Base-by-base conservation (phyloP, 2,329 filamentous ascomycete genomes). In the Neofusicoccum kwambonambiense region DNA sequence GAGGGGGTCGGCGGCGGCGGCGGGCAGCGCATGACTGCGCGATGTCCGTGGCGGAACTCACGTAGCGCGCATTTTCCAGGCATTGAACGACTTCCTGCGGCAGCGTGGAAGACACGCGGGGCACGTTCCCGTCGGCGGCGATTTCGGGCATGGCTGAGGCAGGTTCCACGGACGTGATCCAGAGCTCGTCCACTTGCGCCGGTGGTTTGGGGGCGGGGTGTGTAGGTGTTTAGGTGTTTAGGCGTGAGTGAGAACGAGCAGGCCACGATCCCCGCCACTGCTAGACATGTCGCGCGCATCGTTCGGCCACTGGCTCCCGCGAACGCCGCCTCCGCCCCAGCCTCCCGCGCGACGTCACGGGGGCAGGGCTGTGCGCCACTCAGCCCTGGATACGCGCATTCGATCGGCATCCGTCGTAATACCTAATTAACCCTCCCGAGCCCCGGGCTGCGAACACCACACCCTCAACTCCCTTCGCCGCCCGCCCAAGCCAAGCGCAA, bases 1-100 rank as follows among this genome's bases (percentile, higher is more conserved):
- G 69, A 67, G 68, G 9, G 42, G 35, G 13, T 13, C 35, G 45
- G 65, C 65, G 65, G 49, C 35, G 45, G 65, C 65, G 65, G 49
- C 19, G 54, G 49, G 49, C 12, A 51, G 51, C 50, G 50, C 50
- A 37, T 17, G 50, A 39, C 4, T 39, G 50, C 50, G 50, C 42
- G 17, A 22, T 11, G n/a, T 22, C 22, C 44, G 54, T 44, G 39
- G 17, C 12, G 42, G 27, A 35, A 72, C 80, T 66, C 86, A 97
- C 93, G 81, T 97, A 99, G 71, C 94, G 90, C 57, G 94, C 92
- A 81, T 97, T 98, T 75, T 96, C 89, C 27, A 99, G 87, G 75
- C 93, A 97, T 72, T 93, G 89, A 12, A 95, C 86, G 22, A 98
- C 95, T 77, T 97, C 93, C 3, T 84, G 82, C 0, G 95, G 95